Evolutionary conservation across 31 red algal genomes (phyloP).

Genomic region (Odonthalia washingtoniensis): DNA sequence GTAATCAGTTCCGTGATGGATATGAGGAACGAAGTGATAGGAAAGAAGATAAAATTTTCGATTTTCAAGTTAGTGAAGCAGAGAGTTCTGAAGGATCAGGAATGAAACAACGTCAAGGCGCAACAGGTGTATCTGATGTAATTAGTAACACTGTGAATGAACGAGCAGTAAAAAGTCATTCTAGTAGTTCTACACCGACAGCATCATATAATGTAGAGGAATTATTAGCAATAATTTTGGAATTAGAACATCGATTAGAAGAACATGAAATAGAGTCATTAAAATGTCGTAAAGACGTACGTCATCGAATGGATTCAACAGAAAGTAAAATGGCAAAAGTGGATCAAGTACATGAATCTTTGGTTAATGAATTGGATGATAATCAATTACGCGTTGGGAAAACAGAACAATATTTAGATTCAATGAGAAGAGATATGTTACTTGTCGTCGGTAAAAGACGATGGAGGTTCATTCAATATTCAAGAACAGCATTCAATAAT

Average conservation of each 20-base stretch:
- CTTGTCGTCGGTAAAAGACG: conserved; percentile 9
- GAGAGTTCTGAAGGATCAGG: too few relatives aligned
- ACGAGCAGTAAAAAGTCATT: too few relatives aligned
- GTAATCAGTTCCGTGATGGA: too few relatives aligned
- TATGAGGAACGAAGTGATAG: too few relatives aligned
- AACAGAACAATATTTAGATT: conserved; percentile 54
- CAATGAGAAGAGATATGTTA: conserved; percentile 40
- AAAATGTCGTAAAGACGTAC: background rate
- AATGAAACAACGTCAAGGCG: too few relatives aligned
- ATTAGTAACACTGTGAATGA: too few relatives aligned
- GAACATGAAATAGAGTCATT: background rate
- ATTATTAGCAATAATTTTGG: background rate
- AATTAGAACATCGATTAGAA: background rate
- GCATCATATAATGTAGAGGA: too few relatives aligned
- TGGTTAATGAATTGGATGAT: conserved; percentile 37
- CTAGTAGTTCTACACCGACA: too few relatives aligned
- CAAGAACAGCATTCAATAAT: conserved; percentile 24
- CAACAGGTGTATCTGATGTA: too few relatives aligned
- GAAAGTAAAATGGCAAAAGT: background rate
- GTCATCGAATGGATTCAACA: background rate
- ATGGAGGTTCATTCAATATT: background rate
- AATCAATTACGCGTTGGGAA: conserved; percentile 27
- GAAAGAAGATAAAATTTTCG: too few relatives aligned
- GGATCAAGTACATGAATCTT: conserved; percentile 38
- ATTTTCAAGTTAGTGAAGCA: too few relatives aligned